Evolutionary conservation across 2,329 filamentous ascomycete species (phyloP).

Genomic region (Fusarium albidum): DNA sequence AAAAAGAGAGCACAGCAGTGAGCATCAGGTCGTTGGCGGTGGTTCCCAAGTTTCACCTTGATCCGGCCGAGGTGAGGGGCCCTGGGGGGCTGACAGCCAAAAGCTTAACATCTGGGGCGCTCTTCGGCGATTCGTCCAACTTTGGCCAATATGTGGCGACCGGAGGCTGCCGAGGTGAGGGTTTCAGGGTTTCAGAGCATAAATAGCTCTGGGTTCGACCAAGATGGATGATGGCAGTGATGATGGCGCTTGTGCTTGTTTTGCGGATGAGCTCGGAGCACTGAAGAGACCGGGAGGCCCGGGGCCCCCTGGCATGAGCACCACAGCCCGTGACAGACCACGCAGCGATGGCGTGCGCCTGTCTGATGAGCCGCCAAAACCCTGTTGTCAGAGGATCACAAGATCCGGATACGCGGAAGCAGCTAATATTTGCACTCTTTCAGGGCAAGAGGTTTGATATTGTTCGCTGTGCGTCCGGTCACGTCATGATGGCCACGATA

Average conservation of each 20-base stretch:
- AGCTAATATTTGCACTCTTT: background rate
- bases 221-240: constrained; percentile 19
- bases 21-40: constrained; percentile 10
- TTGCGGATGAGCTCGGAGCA: constrained; percentile 27
- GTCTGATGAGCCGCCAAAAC: constrained; percentile 12
- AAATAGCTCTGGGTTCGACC: background rate
- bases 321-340: constrained; percentile 11
- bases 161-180: constrained; percentile 29
- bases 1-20: background rate
- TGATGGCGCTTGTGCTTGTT: constrained; percentile 26
- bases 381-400: background rate
- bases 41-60: constrained; percentile 24
- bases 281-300: constrained; percentile 25
- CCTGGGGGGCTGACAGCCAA: constrained; percentile 8
- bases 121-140: constrained; percentile 25
- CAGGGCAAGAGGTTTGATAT: background rate
- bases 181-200: background rate
- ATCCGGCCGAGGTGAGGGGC: constrained; percentile 26
- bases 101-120: constrained; percentile 31
- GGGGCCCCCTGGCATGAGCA: constrained; percentile 30
- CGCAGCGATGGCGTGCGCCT: constrained; percentile 34
- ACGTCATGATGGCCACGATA: background rate
- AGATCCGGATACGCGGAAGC: constrained; percentile 2
- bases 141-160: constrained; percentile 19
- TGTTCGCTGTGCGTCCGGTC: background rate